A percentile compares a stretch with the other conserved stretches of the same genome.
phyloP scores from a whole-genome alignment of 2,329 filamentous ascomycete species.

The Emmonsia crescens region DNA sequence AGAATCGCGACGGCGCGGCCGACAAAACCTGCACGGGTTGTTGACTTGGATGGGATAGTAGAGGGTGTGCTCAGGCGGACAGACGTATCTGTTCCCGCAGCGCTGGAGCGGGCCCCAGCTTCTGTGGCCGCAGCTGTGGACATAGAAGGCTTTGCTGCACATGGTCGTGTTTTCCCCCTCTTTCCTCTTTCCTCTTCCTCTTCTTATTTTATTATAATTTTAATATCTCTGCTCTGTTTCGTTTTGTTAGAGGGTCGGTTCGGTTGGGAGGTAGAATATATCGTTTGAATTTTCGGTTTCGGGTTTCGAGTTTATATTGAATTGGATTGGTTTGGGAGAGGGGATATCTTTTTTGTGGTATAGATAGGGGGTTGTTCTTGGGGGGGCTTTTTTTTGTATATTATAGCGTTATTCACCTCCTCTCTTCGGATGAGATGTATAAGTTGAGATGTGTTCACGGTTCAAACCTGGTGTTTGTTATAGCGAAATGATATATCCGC shows the following conservation, averaged over 20 bases:
- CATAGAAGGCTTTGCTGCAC: slow-evolving; percentile 14
- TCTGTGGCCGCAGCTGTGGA: slow-evolving; percentile 13
- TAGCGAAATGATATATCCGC: neutral
- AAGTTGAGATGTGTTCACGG: neutral
- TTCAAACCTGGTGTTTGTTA: neutral
- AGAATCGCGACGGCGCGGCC: slow-evolving; percentile 2
- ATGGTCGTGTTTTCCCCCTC: slow-evolving; percentile 1
- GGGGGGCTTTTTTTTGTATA: neutral
- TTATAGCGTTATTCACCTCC: neutral
- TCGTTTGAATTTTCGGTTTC: neutral
- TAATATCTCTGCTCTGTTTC: neutral
- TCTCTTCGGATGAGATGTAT: neutral
- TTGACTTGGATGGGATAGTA: slow-evolving; percentile 10
- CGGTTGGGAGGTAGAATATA: neutral
- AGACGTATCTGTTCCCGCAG: slow-evolving; percentile 13
- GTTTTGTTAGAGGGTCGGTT: neutral
- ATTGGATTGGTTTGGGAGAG: neutral
- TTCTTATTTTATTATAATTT: neutral
- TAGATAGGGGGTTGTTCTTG: neutral
- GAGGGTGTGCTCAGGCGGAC: slow-evolving; percentile 6
- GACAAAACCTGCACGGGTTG: slow-evolving; percentile 12
- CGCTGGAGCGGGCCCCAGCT: slow-evolving; percentile 13
- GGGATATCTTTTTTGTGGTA: neutral
- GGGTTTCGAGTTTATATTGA: neutral
- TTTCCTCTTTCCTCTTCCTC: neutral